Base-by-base conservation (phyloP, 352 stramenopile genomes). In the Peronospora tabacina region DNA sequence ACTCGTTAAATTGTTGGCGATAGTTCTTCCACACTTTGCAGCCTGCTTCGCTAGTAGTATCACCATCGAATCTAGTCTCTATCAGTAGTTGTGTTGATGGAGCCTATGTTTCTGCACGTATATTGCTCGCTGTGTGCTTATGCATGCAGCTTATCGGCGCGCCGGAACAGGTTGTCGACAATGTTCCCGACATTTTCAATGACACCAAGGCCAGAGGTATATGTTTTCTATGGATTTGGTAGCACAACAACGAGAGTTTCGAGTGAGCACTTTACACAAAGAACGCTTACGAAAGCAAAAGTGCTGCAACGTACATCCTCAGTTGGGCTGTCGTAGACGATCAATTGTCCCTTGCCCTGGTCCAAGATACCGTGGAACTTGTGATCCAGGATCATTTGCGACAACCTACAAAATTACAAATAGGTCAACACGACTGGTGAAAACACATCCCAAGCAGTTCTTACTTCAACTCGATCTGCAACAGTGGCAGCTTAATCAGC, bases 331-430 rank as follows among this genome's bases (percentile, higher is more conserved):
- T 98, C 94, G 70, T 98, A 98, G 41, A 99, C 89, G 41, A 99
- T 96, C n/a, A 99, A 75, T 61, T 99, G 95, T 22, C 97, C 97
- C 63, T 97, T 97, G 45, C 96, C 96, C 69, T 99, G 96, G 82
- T 99, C 96, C 57, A 99, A 74, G 62, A 98, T 99, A 37, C 95
- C 97, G 48, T 95, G 84, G 66, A 99, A 96, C 66, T 98, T 99
- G 58, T 96, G 94, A 77, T 99, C 97, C 55, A 99, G 68, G 61
- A 99, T 99, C 97, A 99, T 99, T 74, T 99, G 95, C 47, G 90
- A 98, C 19, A 99, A 80, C 75, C 98, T 99, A 44, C 6, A 10
- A 17, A 22, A 42, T 10, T 7, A n/a, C 10, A 50, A 17, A 35
- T 19, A 41, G 10, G 36, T 61, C 29, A 53, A 39, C 33, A 22